A percentile compares a stretch with the other conserved stretches of the same genome.
Conservation (phyloP, 2,329 filamentous ascomycete genomes). For the Dactylellina cionopaga region DNA sequence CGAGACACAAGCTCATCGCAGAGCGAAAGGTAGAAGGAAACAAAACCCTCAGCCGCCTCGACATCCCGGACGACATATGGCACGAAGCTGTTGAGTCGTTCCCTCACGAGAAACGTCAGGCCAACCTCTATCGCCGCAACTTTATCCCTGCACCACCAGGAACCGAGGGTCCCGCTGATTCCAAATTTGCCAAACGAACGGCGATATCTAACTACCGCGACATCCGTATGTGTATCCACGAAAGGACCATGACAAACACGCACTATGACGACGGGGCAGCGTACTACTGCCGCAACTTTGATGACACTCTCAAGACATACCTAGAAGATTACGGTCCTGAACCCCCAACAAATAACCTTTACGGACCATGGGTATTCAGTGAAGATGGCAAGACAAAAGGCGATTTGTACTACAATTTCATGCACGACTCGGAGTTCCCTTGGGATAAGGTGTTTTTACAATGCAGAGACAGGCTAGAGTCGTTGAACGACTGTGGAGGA, state of each 20-base stretch:
- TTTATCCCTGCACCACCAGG: not conserved
- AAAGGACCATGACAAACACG: not conserved
- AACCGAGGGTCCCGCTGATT: not conserved
- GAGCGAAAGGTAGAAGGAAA: not conserved
- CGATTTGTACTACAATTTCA: constrained; percentile 14
- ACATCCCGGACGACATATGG: constrained; percentile 42
- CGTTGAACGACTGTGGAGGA: not conserved
- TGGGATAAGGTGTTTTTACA: constrained; percentile 18
- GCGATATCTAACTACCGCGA: not conserved
- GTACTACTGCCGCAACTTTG: constrained; percentile 16
- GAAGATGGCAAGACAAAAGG: not conserved
- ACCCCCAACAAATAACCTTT: not conserved
- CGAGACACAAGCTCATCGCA: constrained; percentile 19
- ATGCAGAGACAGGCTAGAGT: not conserved
- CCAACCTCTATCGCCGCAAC: constrained; percentile 1
- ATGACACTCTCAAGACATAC: constrained; percentile 13
- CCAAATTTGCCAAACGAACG: not conserved
- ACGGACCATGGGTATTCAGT: not conserved
- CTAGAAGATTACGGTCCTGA: constrained; percentile 4
- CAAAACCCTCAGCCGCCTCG: not conserved
- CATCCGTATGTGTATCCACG: not conserved
- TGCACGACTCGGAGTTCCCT: not conserved
- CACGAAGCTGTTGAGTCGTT: constrained; percentile 10
- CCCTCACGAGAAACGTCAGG: constrained; percentile 28
- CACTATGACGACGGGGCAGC: not conserved